Evolutionary conservation across 2,329 filamentous ascomycete genomes (phyloP), one percentile per base, ranked within the genome.

Genomic region (Xylaria sp.): DNA sequence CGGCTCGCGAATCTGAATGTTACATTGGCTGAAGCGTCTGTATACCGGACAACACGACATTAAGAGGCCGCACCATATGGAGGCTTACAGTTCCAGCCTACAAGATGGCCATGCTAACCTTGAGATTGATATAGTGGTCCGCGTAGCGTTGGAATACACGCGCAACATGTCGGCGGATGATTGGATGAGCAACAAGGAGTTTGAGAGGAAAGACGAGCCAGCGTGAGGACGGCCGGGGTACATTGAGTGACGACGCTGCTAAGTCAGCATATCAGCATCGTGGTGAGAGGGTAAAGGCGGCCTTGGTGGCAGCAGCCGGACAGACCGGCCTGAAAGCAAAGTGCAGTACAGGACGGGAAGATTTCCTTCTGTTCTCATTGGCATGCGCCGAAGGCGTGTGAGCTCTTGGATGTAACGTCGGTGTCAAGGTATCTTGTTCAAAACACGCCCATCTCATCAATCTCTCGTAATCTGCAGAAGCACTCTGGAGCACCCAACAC

Each of bases 141-240:
- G 66, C 58, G 66, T 77, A 50, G 66, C 72, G 28, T 76, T 76
- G 41, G 70, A 74, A 39, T 70, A 76, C 57, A 65, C 74, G 34
- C 72, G 72, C 63, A 73, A 72, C 64, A 76, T 76, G 75, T 73
- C 74, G 34, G 50, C 53, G 39, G 66, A 64, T 61, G 76, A 76
- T 67, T 76, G 73, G 74, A 52, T 62, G 39, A 72, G 70, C 63
- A 77, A 72, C 43, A 48, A 59, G 55, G 64, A 69, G 41, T 60
- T 69, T 45, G 71, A 68, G 57, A 60, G 60, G 62, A 53, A 58
- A 36, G 36, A 65, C 45, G 58, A 65, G 56, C 25, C 59, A 60
- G 57, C 61, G 55, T 63, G 60, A 66, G 50, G 20, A 60, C 60
- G 10, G 53, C 43, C 25, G 15, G 57, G 66, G 30, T 41, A 13